Percentiles rank a stretch among this genome's conserved stretches.
phyloP scores from a whole-genome alignment of 768 basidiomycete species.

The Collybia sordida region DNA sequence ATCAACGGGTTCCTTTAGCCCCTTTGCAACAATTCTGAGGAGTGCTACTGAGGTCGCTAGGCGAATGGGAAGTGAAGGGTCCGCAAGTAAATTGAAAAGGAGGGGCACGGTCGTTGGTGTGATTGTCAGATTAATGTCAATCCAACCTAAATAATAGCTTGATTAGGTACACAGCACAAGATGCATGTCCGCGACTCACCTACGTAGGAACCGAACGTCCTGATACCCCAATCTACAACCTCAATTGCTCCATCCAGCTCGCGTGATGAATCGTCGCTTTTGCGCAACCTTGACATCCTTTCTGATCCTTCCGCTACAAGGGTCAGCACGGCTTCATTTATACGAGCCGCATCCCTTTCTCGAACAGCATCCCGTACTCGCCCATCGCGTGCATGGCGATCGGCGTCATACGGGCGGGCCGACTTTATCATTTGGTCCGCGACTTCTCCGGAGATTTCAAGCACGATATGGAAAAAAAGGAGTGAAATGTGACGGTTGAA shows the following conservation, averaged over 20 bases:
- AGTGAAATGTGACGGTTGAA: slow-evolving; percentile 86
- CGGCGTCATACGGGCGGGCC: slow-evolving; percentile 69
- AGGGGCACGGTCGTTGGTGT: slow-evolving; percentile 86
- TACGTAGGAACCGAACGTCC: slow-evolving; percentile 91
- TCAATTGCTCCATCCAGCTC: slow-evolving; percentile 66
- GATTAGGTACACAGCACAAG: not conserved
- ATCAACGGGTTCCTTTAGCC: slow-evolving; percentile 87
- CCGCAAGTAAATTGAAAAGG: slow-evolving; percentile 79
- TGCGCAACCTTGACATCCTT: slow-evolving; percentile 51
- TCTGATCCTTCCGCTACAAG: slow-evolving; percentile 73
- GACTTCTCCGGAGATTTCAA: slow-evolving; percentile 97
- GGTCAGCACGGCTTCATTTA: slow-evolving; percentile 86
- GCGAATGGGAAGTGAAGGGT: slow-evolving; percentile 76
- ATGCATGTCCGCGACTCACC: slow-evolving; percentile 57
- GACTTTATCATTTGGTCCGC: slow-evolving; percentile 93
- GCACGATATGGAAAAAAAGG: slow-evolving; percentile 87
- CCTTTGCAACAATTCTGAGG: slow-evolving; percentile 84
- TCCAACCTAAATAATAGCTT: slow-evolving; percentile 69
- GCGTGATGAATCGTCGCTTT: slow-evolving; percentile 42
- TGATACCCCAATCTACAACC: slow-evolving; percentile 88
- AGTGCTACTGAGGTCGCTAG: slow-evolving; percentile 81
- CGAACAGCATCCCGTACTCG: slow-evolving; percentile 88
- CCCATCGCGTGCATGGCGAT: slow-evolving; percentile 77
- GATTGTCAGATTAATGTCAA: slow-evolving; percentile 95
- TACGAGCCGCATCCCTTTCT: slow-evolving; percentile 80